Conservation (phyloP, 306 rosid species). For the Malus sylvestris region DNA sequence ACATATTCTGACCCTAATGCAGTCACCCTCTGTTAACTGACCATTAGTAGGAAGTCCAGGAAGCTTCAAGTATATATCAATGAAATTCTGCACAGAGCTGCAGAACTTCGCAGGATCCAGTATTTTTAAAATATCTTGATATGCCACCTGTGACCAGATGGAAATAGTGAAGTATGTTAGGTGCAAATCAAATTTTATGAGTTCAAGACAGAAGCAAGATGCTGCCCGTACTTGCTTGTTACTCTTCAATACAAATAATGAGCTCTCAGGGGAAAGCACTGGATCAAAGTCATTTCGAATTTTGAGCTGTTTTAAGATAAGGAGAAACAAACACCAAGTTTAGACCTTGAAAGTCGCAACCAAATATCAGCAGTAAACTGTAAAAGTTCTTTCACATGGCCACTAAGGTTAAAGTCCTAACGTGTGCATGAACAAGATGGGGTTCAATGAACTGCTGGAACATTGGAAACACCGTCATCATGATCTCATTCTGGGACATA, state of each 20-base stretch:
- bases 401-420: constrained; percentile 23
- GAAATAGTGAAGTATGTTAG: constrained; percentile 13
- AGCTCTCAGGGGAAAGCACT: constrained; percentile 97
- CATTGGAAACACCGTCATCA: constrained; percentile 96
- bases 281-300: constrained; percentile 99
- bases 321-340: constrained; percentile 3
- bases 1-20: constrained; percentile 93
- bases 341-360: background rate
- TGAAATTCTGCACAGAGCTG: constrained; percentile 93
- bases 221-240: constrained; percentile 61
- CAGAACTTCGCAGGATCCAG: constrained; percentile 87
- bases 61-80: constrained; percentile 84
- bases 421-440: constrained; percentile 97
- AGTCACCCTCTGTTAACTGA: constrained; percentile 85
- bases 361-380: background rate
- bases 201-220: constrained; percentile 10
- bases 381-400: background rate
- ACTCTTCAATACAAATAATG: constrained; percentile 92
- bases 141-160: constrained; percentile 60
- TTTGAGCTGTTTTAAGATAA: constrained; percentile 68
- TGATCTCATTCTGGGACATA: constrained; percentile 89
- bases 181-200: background rate
- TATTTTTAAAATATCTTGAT: constrained; percentile 83
- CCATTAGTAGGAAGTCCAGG: constrained; percentile 89
- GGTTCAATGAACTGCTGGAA: constrained; percentile 98